These are phyloP conservation scores for Kluyveromyces lactis DNA, from an alignment of 805 yeast genomes.

Conservation along the genomic window DNA sequence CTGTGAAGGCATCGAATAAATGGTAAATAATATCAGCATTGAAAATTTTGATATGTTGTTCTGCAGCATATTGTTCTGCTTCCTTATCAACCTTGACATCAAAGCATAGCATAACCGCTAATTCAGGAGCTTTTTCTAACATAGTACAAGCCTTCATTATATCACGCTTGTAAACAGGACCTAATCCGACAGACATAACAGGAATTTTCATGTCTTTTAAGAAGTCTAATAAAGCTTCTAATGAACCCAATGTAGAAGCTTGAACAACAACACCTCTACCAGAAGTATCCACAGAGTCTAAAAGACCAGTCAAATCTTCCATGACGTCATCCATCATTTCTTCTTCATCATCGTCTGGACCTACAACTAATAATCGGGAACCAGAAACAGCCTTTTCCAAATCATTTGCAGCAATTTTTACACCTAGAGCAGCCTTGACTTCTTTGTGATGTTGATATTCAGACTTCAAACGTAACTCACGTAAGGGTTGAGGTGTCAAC, in stretches of 20 bases:
- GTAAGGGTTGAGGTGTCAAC: slow-evolving; percentile 93
- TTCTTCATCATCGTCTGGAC: slow-evolving; percentile 96
- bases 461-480: slow-evolving; percentile 94
- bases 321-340: slow-evolving; percentile 96
- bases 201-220: slow-evolving; percentile 98
- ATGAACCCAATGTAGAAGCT: slow-evolving; percentile 96
- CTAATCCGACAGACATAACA: slow-evolving; percentile 95
- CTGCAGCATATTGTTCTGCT: slow-evolving; percentile 96
- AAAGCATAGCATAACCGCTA: slow-evolving; percentile 96
- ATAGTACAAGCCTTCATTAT: slow-evolving; percentile 95
- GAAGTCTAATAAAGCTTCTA: slow-evolving; percentile 95
- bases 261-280: slow-evolving; percentile 98
- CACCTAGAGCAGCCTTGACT: slow-evolving; percentile 98
- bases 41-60: slow-evolving; percentile 85
- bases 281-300: slow-evolving; percentile 88
- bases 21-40: slow-evolving; percentile 96
- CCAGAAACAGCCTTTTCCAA: slow-evolving; percentile 99
- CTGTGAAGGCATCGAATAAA: slow-evolving; percentile 88
- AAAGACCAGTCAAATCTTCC: slow-evolving; percentile 93
- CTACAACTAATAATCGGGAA: slow-evolving; percentile 88
- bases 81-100: slow-evolving; percentile 96
- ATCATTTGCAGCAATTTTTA: slow-evolving; percentile 95
- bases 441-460: slow-evolving; percentile 94
- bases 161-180: slow-evolving; percentile 97
- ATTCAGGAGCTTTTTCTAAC: slow-evolving; percentile 94